Conservation (phyloP, 225 moss, liverwort and hornwort genomes). For the Marchantia paleacea region DNA sequence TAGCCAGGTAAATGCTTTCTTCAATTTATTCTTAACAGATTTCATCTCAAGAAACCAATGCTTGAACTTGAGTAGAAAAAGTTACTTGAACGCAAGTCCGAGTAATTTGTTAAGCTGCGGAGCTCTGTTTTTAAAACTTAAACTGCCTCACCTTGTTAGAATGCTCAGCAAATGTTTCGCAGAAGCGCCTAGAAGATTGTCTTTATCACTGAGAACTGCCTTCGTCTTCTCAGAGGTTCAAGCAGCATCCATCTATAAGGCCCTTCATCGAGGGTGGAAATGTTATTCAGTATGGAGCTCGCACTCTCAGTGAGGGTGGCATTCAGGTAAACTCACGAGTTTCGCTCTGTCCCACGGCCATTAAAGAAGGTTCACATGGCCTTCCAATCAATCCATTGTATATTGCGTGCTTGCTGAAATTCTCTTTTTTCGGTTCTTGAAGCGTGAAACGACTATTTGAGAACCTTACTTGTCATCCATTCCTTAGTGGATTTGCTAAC, state of each 20-base stretch:
- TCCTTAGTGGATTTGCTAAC: neutral
- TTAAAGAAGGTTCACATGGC: too few relatives aligned
- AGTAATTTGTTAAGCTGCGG: neutral
- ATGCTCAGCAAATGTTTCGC: neutral
- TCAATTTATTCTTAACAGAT: neutral
- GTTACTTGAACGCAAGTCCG: neutral
- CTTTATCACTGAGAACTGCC: neutral
- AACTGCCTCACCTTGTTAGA: neutral
- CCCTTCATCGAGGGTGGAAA: constrained; percentile 70
- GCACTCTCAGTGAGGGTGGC: constrained; percentile 79
- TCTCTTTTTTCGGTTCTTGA: neutral
- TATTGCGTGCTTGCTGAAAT: too few relatives aligned
- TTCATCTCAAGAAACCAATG: neutral
- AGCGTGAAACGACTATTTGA: neutral
- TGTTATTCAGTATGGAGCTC: constrained; percentile 83
- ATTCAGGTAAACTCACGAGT: constrained; percentile 50
- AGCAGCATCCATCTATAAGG: constrained; percentile 77
- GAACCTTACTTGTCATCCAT: neutral
- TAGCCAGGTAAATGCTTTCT: too few relatives aligned
- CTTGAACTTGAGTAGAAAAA: neutral
- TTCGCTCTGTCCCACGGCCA: neutral
- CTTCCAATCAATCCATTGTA: neutral
- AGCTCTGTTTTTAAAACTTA: neutral
- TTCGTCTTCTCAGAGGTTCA: constrained; percentile 51
- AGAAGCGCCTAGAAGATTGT: neutral